A percentile compares a stretch with the other conserved stretches of the same genome.
Evolutionary conservation across 805 yeast genomes (phyloP).

Genomic region (Pichia membranifaciens): DNA sequence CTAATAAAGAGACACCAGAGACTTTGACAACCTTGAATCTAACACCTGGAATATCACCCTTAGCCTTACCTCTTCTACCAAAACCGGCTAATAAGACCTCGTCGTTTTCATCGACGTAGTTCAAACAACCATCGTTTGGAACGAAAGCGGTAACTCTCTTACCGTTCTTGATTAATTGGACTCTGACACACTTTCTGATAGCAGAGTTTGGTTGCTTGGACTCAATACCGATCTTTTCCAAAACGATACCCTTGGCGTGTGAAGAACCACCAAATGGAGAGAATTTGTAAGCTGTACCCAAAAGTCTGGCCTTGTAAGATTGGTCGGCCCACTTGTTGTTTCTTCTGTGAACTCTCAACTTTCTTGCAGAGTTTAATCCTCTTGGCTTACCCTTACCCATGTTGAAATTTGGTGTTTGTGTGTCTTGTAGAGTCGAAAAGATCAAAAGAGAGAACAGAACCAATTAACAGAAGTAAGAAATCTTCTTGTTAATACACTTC

Average conservation of each 20-base stretch:
- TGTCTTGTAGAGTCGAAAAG: neutral
- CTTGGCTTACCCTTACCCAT: conserved; percentile 99
- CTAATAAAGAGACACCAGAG: conserved; percentile 98
- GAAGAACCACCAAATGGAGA: conserved; percentile 99
- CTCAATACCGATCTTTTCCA: conserved; percentile 99
- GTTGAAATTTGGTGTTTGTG: conserved; percentile 32
- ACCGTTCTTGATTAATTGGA: conserved; percentile 99
- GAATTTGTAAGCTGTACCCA: conserved; percentile 99
- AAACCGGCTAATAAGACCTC: conserved; percentile 99
- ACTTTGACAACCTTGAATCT: conserved; percentile 99
- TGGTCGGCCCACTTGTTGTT: conserved; percentile 99
- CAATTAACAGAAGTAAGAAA: neutral
- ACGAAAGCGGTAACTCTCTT: conserved; percentile 99
- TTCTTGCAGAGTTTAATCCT: conserved; percentile 99
- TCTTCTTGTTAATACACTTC: neutral
- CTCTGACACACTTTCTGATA: conserved; percentile 99
- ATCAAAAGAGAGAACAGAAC: neutral
- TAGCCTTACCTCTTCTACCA: conserved; percentile 99
- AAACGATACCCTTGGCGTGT: conserved; percentile 99
- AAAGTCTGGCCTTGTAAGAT: conserved; percentile 95
- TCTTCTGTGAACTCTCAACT: conserved; percentile 99
- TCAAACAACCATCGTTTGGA: conserved; percentile 99
- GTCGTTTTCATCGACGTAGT: conserved; percentile 99
- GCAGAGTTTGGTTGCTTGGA: conserved; percentile 99
- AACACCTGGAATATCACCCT: conserved; percentile 99